Percentiles rank a stretch among this genome's conserved stretches.
Conservation (phyloP, 2,329 filamentous ascomycete genomes). For the Phaeosphaeriaceae sp. region DNA sequence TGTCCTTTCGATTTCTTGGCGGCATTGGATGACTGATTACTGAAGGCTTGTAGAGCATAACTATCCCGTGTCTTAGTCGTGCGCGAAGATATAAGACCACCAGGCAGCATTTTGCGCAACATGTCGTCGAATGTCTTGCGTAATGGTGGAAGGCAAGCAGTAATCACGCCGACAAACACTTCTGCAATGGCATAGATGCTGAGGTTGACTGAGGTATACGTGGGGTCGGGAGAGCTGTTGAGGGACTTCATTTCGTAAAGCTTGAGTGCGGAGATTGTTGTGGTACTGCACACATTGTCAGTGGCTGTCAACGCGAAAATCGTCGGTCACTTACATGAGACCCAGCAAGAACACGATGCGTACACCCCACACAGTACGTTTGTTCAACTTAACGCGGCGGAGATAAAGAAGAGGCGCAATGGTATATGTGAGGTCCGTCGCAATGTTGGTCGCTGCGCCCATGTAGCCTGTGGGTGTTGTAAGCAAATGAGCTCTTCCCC, state of each 20-base stretch:
- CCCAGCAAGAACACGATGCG: conserved; percentile 34
- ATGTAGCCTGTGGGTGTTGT: conserved; percentile 22
- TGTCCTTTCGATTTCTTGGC: conserved; percentile 9
- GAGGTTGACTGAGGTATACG: conserved; percentile 30
- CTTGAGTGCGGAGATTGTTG: conserved; percentile 34
- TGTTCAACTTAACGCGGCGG: conserved; percentile 28
- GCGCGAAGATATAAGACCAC: conserved; percentile 12
- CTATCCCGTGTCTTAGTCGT: conserved; percentile 19
- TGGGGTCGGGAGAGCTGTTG: conserved; percentile 26
- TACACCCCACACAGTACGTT: conserved; percentile 35
- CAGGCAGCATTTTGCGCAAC: conserved; percentile 24
- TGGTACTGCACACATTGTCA: conserved; percentile 19
- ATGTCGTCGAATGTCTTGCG: conserved; percentile 34
- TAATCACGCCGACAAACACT: conserved; percentile 36
- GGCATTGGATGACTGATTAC: conserved; percentile 8
- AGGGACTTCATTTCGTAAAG: conserved; percentile 33
- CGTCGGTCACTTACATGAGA: conserved; percentile 26
- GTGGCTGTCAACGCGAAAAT: conserved; percentile 2
- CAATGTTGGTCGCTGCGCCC: conserved; percentile 33
- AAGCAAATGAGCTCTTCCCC: background rate
- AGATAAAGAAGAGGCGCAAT: conserved; percentile 32
- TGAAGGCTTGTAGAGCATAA: conserved; percentile 21
- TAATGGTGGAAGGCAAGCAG: conserved; percentile 33
- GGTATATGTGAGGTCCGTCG: conserved; percentile 34
- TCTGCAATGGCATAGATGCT: conserved; percentile 33